Base-by-base conservation (phyloP, 441 rosid species). In the Brassica hybrid region DNA sequence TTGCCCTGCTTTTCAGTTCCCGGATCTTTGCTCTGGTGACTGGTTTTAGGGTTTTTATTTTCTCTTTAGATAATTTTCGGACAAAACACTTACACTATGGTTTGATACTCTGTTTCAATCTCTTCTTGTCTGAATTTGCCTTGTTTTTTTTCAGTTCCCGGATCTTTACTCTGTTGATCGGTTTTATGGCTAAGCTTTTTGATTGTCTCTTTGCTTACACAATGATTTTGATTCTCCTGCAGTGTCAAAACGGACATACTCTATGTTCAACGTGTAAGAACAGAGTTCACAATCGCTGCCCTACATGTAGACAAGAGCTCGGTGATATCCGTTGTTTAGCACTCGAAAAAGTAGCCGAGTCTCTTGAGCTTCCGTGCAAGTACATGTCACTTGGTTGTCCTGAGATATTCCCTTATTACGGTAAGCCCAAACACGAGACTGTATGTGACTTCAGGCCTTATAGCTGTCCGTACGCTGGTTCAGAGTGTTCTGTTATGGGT, bases 181-280 rank as follows among this genome's bases (percentile, higher is more conserved):
- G 56, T 50, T 50, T 50, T 50, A 50, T 7, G 18, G 56, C 38
- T 11, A 43, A 48, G 54, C 16, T 13, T n/a, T 50, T 50, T 25
- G 57, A 23, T 75, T 34, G 54, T 65, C 23, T 63, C 71, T 13
- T 16, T 69, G n/a, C 48, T 58, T 36, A 64, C 77, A 60, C 19
- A 32, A 72, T 7, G 34, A n/a, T 68, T 50, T 63, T 68, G 71
- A 18, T 73, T 59, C 23, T 14, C 4, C 19, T n/a, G 70, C 97
- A 96, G 99, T 93, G 98, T 85, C 99, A 89, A 84, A 93, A 93
- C 73, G 99, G 98, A 13, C 99, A 93, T 78, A 96, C 99, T 7
- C 92, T 96, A n/a, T 96, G 99, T 84, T 96, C 97, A 58, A 91
- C 92, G 43, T 93, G 98, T 83, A 96, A 96, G 86, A 84, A 82